phyloP scores from a whole-genome alignment of 2,329 filamentous ascomycete species.

The Metarhizium anisopliae region DNA sequence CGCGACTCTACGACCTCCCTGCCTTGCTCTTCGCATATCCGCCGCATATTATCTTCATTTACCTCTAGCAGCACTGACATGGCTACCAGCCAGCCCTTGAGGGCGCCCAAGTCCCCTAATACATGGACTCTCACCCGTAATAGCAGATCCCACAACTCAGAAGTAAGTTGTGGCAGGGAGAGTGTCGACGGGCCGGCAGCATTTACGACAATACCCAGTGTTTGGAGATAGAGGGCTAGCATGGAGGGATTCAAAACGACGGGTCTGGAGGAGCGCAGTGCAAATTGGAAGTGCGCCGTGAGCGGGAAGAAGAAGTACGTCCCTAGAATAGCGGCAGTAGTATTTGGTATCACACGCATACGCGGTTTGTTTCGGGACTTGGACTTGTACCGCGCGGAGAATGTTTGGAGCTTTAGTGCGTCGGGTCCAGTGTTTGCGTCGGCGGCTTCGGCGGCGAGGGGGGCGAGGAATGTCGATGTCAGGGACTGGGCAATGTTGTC shows the following conservation, averaged over 20 bases:
- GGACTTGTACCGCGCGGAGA: constrained; percentile 52
- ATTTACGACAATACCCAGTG: constrained; percentile 72
- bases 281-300: constrained; percentile 68
- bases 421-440: constrained; percentile 73
- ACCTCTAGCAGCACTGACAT: constrained; percentile 75
- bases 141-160: constrained; percentile 77
- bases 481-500: constrained; percentile 60
- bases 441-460: constrained; percentile 72
- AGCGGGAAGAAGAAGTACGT: constrained; percentile 81
- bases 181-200: constrained; percentile 74
- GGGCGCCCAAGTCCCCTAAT: constrained; percentile 54
- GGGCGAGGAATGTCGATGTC: constrained; percentile 65
- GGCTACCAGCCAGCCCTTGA: constrained; percentile 68
- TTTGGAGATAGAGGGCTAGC: constrained; percentile 75
- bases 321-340: constrained; percentile 66
- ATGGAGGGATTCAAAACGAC: constrained; percentile 68
- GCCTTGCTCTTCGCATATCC: constrained; percentile 65
- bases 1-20: constrained; percentile 76
- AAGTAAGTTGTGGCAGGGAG: constrained; percentile 68
- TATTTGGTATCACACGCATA: constrained; percentile 59
- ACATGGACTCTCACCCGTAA: constrained; percentile 55
- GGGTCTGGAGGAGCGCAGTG: constrained; percentile 38
- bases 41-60: constrained; percentile 62
- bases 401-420: constrained; percentile 79
- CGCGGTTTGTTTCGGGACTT: constrained; percentile 27